Conservation (phyloP, 1,284 basidiomycete species). For the Psilocybe mexicana region DNA sequence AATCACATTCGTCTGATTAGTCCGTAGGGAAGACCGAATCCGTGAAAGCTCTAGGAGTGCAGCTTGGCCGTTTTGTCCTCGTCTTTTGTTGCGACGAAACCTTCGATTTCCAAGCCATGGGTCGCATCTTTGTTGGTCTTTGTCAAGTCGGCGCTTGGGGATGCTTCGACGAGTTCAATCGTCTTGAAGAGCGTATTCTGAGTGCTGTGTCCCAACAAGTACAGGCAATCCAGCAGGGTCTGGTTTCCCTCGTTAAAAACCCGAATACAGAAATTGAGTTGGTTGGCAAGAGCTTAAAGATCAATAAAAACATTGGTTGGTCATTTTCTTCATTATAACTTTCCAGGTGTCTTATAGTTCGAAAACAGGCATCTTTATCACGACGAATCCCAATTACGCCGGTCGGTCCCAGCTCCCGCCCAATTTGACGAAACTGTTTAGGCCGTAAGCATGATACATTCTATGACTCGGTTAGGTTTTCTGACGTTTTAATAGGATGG, state of each 20-base stretch:
- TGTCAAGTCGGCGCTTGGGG: slow-evolving; percentile 99
- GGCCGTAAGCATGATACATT: slow-evolving; percentile 60
- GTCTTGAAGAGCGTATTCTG: slow-evolving; percentile 96
- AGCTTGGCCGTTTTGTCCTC: slow-evolving; percentile 95
- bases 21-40: slow-evolving; percentile 93
- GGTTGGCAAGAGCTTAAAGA: slow-evolving; percentile 92
- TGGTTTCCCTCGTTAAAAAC: slow-evolving; percentile 78
- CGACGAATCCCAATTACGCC: slow-evolving; percentile 98
- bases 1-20: slow-evolving; percentile 4
- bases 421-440: slow-evolving; percentile 94
- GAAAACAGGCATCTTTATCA: slow-evolving; percentile 84
- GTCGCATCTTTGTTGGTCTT: slow-evolving; percentile 96
- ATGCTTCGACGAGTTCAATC: slow-evolving; percentile 98
- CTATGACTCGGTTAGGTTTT: slow-evolving; percentile 2
- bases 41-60: slow-evolving; percentile 97
- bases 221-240: slow-evolving; percentile 96
- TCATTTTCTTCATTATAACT: slow-evolving; percentile 7
- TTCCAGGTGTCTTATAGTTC: slow-evolving; percentile 9
- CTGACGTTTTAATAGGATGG: slow-evolving; percentile 65
- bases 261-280: slow-evolving; percentile 91
- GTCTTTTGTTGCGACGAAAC: slow-evolving; percentile 99
- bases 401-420: slow-evolving; percentile 97
- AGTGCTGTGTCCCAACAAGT: slow-evolving; percentile 99
- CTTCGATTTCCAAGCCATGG: slow-evolving; percentile 99
- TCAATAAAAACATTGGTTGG: slow-evolving; percentile 91